phyloP scores from a whole-genome alignment of 2,329 filamentous ascomycete genomes.

The Penicillium nordicum region DNA sequence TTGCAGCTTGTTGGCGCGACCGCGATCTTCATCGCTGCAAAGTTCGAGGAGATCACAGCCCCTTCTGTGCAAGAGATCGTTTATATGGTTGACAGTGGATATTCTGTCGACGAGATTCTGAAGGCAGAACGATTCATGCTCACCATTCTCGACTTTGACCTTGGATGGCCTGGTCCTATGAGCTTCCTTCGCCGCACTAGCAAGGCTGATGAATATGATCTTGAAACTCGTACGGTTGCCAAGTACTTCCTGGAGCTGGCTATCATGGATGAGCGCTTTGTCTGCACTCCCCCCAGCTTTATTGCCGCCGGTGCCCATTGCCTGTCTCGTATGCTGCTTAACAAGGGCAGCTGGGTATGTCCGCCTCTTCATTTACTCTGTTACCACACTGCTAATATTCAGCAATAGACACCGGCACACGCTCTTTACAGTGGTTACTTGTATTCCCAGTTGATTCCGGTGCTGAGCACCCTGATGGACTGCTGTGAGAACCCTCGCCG shows the following conservation, averaged over 20 bases:
- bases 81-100: conserved; percentile 95
- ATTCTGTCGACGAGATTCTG: conserved; percentile 84
- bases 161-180: conserved; percentile 98
- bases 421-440: conserved; percentile 94
- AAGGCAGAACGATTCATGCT: conserved; percentile 99
- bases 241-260: conserved; percentile 98
- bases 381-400: conserved; percentile 17
- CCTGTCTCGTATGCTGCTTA: conserved; percentile 79
- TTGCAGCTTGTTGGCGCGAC: conserved; percentile 94
- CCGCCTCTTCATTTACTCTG: conserved; percentile 1
- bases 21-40: conserved; percentile 90
- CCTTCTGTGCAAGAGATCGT: conserved; percentile 93
- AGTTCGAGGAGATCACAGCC: conserved; percentile 99
- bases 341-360: conserved; percentile 91
- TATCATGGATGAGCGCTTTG: conserved; percentile 97
- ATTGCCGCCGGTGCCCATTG: conserved; percentile 89
- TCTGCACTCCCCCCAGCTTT: conserved; percentile 86
- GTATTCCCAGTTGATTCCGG: conserved; percentile 72
- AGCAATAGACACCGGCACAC: conserved; percentile 69
- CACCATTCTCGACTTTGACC: conserved; percentile 89
- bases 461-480: conserved; percentile 76
- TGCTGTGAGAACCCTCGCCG: conserved; percentile 78
- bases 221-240: conserved; percentile 89
- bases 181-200: conserved; percentile 95
- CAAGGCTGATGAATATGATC: conserved; percentile 96